These are phyloP conservation scores for Scenedesmus sp. DNA, from an alignment of 163 green algal species.

Conservation along the genomic window DNA sequence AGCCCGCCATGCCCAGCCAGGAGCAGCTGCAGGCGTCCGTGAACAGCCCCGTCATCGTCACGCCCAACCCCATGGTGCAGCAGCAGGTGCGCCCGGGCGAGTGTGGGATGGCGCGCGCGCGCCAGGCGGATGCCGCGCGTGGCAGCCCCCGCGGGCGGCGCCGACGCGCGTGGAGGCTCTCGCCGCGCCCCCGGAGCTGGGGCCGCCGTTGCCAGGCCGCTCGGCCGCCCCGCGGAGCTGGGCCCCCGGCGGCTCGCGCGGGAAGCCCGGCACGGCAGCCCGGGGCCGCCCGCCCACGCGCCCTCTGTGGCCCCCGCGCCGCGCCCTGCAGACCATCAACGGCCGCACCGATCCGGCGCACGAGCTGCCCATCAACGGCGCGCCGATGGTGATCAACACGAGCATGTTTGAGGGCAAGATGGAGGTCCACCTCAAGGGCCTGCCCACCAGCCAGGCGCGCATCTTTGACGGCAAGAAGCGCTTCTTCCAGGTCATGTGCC, in stretches of 20 bases:
- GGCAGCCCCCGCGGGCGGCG: too few species aligned
- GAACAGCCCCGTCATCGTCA: constrained; percentile 30
- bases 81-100: constrained; percentile 14
- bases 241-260: too few species aligned
- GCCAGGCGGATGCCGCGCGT: too few species aligned
- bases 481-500: constrained; percentile 46
- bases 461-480: constrained; percentile 47
- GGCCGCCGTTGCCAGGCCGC: too few species aligned
- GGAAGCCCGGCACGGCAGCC: too few species aligned
- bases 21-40: constrained; percentile 28
- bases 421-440: constrained; percentile 45
- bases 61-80: constrained; percentile 39
- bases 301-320: too few species aligned
- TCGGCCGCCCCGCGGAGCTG: too few species aligned
- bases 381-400: constrained; percentile 25
- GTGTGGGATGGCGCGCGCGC: too few species aligned
- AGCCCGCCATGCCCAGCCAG: constrained; percentile 35
- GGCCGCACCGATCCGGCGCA: constrained; percentile 11
- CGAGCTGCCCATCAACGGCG: constrained; percentile 38
- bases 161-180: too few species aligned
- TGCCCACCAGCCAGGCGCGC: constrained; percentile 33
- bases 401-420: constrained; percentile 35
- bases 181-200: too few species aligned
- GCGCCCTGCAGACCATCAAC: constrained; percentile 17
- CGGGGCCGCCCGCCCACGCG: too few species aligned